Evolutionary conservation across 2,329 filamentous ascomycete species (phyloP).

Genomic region (Colletotrichum sp.): DNA sequence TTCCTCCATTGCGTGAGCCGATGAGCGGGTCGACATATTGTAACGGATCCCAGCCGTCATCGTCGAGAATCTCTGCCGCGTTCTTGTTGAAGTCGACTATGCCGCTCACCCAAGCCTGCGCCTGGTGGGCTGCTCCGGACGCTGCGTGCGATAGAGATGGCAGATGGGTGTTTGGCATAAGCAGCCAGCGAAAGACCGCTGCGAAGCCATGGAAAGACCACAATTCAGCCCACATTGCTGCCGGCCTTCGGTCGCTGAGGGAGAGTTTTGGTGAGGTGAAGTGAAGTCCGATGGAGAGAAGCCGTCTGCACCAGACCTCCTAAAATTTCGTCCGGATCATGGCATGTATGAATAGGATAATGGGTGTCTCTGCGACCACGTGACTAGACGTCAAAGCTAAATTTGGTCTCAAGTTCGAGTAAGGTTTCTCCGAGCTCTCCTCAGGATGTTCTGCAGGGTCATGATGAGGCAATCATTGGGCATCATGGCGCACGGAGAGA

Average conservation of each 20-base stretch:
- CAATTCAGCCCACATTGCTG: slow-evolving; percentile 14
- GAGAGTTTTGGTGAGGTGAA: neutral
- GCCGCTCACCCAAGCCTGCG: slow-evolving; percentile 1
- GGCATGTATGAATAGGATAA: neutral
- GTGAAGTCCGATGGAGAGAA: neutral
- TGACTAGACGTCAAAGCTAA: slow-evolving; percentile 14
- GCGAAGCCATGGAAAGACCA: slow-evolving; percentile 16
- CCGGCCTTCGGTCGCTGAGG: neutral
- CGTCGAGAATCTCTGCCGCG: neutral
- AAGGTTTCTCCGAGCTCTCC: neutral
- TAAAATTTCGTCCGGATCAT: neutral
- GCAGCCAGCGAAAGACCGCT: slow-evolving; percentile 13
- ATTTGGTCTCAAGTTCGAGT: slow-evolving; percentile 2
- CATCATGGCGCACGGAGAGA: neutral
- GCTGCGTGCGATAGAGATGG: slow-evolving; percentile 2
- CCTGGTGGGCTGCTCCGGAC: neutral
- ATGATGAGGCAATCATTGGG: neutral
- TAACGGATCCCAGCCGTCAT: slow-evolving; percentile 32
- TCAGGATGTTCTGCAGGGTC: neutral
- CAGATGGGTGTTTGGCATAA: slow-evolving; percentile 14
- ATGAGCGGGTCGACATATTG: slow-evolving; percentile 43
- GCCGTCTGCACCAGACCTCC: neutral
- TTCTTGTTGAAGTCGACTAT: neutral
- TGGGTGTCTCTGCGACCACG: neutral
- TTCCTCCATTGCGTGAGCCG: slow-evolving; percentile 44